Base-by-base conservation (phyloP, 768 basidiomycete species). In the Russula lepida region DNA sequence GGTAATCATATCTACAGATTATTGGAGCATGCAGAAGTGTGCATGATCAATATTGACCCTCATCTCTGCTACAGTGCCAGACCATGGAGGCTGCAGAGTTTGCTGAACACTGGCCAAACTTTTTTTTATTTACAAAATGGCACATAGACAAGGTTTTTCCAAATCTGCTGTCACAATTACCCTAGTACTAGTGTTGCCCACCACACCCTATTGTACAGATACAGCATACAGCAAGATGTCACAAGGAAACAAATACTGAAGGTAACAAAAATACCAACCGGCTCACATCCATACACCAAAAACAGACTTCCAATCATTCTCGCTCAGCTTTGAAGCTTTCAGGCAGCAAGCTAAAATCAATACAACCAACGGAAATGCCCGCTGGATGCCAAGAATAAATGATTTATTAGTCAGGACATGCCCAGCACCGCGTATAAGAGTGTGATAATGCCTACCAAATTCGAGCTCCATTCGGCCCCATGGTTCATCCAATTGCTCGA, bases 261-360 rank as follows among this genome's bases (percentile, higher is more conserved):
- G 53, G 39, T 1, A 23, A 21, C 53, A 6, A 7, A 46, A 6
- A 13, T 46, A 47, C 44, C 17, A 25, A 37, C n/a, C 6, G 44
- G 19, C 30, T 1, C 11, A 41, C 15, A n/a, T 44, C 21, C 54
- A 27, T 32, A 55, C 23, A 27, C 6, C 21, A 9, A 13, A 51
- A 52, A 46, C 19, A 5, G 7, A 28, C n/a, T 8, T 17, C n/a
- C n/a, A 12, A 12, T 25, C 23, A 17, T 17, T n/a, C 55, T 37
- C 33, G 37, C 25, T 47, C 50, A 43, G 41, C 6, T 41, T 41
- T 58, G 52, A 35, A 43, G 41, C 6, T 41, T 41, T 58, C 57
- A 35, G 63, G 59, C 54, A 56, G 25, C 48, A 64, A 28, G 17
- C 49, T 62, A 21, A 64, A 62, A 35, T 64, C 63, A 32, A 64